Evolutionary conservation across 495 filamentous ascomycete species (phyloP).

Genomic region (Talaromyces wortmannii): DNA sequence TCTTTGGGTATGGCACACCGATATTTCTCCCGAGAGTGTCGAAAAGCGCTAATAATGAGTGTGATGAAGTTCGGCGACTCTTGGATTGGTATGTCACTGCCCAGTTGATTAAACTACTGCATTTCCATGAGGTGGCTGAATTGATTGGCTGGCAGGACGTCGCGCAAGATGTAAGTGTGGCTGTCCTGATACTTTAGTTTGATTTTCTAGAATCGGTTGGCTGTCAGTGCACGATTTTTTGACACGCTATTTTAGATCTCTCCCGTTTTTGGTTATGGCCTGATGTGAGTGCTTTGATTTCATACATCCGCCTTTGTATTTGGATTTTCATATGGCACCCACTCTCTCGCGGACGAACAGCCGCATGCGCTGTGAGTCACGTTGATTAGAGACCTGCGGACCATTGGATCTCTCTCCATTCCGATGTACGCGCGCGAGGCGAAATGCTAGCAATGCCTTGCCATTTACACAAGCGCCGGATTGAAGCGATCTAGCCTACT

Average conservation of each 20-base stretch:
- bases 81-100: conserved; percentile 66
- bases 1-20: conserved; percentile 53
- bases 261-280: conserved; percentile 30
- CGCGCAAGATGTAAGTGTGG: conserved; percentile 38
- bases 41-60: not conserved
- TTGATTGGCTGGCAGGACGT: conserved; percentile 45
- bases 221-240: conserved; percentile 31
- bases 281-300: conserved; percentile 28
- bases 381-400: conserved; percentile 11
- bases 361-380: conserved; percentile 30
- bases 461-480: not conserved
- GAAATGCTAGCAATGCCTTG: conserved; percentile 1
- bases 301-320: conserved; percentile 14
- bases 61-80: conserved; percentile 55
- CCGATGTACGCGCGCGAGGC: not conserved
- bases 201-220: conserved; percentile 34
- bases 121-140: conserved; percentile 26
- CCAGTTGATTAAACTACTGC: not conserved
- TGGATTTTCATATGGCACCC: not conserved
- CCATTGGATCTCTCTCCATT: not conserved
- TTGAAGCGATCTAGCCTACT: not conserved
- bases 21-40: conserved; percentile 1
- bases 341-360: conserved; percentile 1
- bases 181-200: conserved; percentile 16
- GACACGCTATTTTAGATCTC: conserved; percentile 38